These are phyloP conservation scores for Mycena polygramma DNA, from an alignment of 768 basidiomycete species.

Conservation along the genomic window DNA sequence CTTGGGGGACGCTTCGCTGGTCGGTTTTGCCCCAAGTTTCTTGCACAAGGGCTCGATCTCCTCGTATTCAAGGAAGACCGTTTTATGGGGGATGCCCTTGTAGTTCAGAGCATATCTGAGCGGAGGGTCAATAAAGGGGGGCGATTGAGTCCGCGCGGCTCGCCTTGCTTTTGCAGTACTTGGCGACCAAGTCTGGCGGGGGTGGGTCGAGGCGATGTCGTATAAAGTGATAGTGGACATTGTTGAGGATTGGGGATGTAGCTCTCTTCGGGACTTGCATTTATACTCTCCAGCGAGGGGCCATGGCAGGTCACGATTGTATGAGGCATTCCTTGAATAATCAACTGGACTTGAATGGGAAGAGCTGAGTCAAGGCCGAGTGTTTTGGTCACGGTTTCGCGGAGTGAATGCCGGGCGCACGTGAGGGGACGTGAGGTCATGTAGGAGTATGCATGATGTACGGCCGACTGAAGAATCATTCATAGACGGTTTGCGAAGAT, in stretches of 20 bases:
- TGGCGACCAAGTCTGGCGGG: slow-evolving; percentile 49
- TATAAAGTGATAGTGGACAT: slow-evolving; percentile 50
- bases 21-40: slow-evolving; percentile 54
- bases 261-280: not conserved
- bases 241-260: not conserved
- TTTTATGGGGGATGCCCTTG: slow-evolving; percentile 56
- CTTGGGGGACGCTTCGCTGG: slow-evolving; percentile 47
- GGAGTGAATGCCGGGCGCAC: not conserved
- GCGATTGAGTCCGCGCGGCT: not conserved
- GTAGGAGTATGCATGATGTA: too few species aligned
- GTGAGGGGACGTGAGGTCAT: not conserved
- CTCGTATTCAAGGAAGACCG: slow-evolving; percentile 65
- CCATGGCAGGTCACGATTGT: not conserved
- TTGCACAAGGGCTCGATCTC: slow-evolving; percentile 56
- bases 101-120: slow-evolving; percentile 51
- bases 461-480: too few species aligned
- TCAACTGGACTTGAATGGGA: not conserved
- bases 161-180: slow-evolving; percentile 51
- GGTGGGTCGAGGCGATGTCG: slow-evolving; percentile 51
- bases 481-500: too few species aligned
- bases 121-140: not conserved
- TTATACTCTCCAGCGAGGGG: not conserved
- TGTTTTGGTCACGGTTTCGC: not conserved
- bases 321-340: not conserved
- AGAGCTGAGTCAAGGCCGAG: not conserved